phyloP scores from a whole-genome alignment of 106 monocot species.

The Narthecium ossifragum region DNA sequence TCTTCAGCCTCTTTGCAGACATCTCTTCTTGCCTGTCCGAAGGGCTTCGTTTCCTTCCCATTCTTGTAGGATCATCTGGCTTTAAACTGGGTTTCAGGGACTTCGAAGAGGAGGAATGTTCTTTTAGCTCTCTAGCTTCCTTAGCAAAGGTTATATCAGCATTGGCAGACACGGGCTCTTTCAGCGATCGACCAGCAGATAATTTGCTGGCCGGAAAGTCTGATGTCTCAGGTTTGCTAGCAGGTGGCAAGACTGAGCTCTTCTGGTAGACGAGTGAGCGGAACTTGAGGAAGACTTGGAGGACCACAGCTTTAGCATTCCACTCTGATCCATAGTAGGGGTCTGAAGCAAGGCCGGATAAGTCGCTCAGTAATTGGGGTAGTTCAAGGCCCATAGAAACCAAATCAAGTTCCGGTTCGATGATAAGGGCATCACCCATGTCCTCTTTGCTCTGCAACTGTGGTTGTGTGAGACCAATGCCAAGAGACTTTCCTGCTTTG shows the following conservation, averaged over 20 bases:
- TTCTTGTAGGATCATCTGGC: conserved; percentile 16
- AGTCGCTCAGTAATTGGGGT: conserved; percentile 17
- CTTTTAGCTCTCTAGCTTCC: neutral
- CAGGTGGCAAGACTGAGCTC: conserved; percentile 10
- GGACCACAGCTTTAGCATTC: conserved; percentile 17
- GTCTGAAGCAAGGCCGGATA: conserved; percentile 39
- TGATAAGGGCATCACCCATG: neutral
- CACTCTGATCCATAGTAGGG: conserved; percentile 39
- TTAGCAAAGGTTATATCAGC: neutral
- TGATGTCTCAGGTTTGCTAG: conserved; percentile 16
- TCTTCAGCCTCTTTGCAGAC: conserved; percentile 41
- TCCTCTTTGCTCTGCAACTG: neutral
- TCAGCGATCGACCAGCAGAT: neutral
- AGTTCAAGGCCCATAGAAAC: conserved; percentile 10
- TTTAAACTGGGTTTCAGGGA: neutral
- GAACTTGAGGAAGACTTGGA: conserved; percentile 28
- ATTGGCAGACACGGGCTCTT: neutral
- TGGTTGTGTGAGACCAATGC: neutral
- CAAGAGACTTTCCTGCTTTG: neutral
- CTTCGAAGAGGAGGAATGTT: conserved; percentile 2
- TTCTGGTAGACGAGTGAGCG: conserved; percentile 44
- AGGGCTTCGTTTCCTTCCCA: conserved; percentile 36
- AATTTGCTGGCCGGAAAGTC: conserved; percentile 9
- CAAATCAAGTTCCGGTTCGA: conserved; percentile 20
- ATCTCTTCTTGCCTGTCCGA: conserved; percentile 52